phyloP scores from a whole-genome alignment of 345 rosid species.

The Linum usitatissimum region DNA sequence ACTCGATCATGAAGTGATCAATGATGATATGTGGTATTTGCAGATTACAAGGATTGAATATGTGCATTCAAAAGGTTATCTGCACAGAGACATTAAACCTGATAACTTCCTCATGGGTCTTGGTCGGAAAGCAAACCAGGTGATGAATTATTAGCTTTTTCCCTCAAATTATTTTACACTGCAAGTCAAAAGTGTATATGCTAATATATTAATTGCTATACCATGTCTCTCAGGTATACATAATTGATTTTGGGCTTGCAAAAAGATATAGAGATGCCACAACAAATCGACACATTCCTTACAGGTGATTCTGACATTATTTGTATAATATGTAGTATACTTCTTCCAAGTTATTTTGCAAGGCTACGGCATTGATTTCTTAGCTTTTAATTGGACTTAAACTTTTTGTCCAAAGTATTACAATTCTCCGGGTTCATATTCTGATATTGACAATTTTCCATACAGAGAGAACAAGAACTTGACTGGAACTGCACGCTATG shows the following conservation, averaged over 20 bases:
- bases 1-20: not conserved
- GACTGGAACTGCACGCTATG: conserved; percentile 96
- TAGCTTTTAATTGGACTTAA: not conserved
- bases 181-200: not conserved
- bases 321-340: not conserved
- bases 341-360: not conserved
- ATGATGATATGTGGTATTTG: not conserved
- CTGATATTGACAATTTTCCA: not conserved
- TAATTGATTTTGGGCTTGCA: conserved; percentile 89
- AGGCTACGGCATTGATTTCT: not conserved
- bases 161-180: not conserved
- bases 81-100: conserved; percentile 76
- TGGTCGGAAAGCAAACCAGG: conserved; percentile 72
- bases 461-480: conserved; percentile 89
- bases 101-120: conserved; percentile 83
- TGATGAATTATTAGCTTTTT: conserved; percentile 1
- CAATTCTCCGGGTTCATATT: not conserved
- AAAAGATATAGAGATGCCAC: conserved; percentile 72
- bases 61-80: conserved; percentile 70
- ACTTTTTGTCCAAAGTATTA: not conserved
- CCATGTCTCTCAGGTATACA: conserved; percentile 43
- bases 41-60: conserved; percentile 61
- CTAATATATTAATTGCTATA: not conserved
- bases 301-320: conserved; percentile 33
- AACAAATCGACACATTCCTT: conserved; percentile 75